These are phyloP conservation scores for Venturiaceae sp. DNA, from an alignment of 2,329 filamentous ascomycete species.

Conservation along the genomic window DNA sequence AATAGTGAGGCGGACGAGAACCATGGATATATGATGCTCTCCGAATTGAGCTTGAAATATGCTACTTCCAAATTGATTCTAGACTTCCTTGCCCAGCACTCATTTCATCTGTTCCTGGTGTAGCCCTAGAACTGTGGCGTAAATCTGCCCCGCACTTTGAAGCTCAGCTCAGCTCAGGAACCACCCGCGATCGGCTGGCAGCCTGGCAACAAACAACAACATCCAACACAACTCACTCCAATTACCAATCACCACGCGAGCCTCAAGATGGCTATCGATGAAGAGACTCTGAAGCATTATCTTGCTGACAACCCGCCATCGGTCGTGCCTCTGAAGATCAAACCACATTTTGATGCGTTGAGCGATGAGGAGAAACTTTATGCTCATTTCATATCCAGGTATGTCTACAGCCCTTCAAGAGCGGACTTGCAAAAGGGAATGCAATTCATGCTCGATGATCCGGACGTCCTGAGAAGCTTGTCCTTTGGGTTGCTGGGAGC, in stretches of 20 bases:
- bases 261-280: constrained; percentile 29
- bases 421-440: not conserved
- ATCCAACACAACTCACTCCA: not conserved
- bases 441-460: not conserved
- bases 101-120: no score
- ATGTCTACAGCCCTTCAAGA: constrained; percentile 9
- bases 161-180: no score
- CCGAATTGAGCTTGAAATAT: no score
- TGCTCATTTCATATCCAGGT: constrained; percentile 55
- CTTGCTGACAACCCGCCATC: constrained; percentile 84
- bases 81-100: no score
- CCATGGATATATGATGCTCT: no score
- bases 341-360: constrained; percentile 80
- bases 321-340: constrained; percentile 80
- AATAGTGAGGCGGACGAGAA: no score
- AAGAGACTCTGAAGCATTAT: constrained; percentile 53
- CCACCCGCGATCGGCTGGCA: no score
- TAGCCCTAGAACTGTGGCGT: no score
- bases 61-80: no score
- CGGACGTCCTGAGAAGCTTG: constrained; percentile 4
- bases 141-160: no score
- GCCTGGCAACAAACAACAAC: no score
- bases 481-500: no score
- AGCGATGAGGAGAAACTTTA: constrained; percentile 74
- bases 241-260: not conserved